These are phyloP conservation scores for Globisporangium recalcitrans DNA, from an alignment of 352 stramenopile species.

Conservation along the genomic window DNA sequence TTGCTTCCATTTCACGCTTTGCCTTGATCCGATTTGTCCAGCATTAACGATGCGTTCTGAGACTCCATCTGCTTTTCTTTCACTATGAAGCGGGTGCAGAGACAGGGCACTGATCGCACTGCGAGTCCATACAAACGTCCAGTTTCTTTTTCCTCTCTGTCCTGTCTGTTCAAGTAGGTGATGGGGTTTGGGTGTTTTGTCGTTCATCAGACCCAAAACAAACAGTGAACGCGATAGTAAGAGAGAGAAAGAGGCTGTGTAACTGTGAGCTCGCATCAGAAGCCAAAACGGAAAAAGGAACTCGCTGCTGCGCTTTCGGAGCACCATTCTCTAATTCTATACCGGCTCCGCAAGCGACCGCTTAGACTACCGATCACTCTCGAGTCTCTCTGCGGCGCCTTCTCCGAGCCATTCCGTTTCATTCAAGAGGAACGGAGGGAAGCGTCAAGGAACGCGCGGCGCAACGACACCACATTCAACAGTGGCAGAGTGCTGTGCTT, in stretches of 20 bases:
- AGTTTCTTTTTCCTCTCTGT: background rate
- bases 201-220: background rate
- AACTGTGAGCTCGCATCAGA: background rate
- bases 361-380: constrained; percentile 3
- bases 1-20: background rate
- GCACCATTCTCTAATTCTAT: constrained; percentile 11
- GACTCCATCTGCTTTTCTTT: constrained; percentile 2
- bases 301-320: background rate
- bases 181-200: background rate
- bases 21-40: background rate
- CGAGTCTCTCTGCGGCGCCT: constrained; percentile 4
- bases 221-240: background rate
- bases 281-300: background rate
- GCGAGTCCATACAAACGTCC: background rate
- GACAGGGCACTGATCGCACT: background rate
- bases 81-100: background rate
- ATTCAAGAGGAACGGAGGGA: constrained; percentile 11
- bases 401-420: constrained; percentile 7
- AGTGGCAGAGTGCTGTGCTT: background rate
- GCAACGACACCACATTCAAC: constrained; percentile 8
- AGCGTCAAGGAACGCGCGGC: constrained; percentile 7
- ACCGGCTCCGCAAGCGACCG: constrained; percentile 3
- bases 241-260: background rate
- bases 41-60: constrained; percentile 4
- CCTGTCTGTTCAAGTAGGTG: no score